Conservation (phyloP, 306 rosid species). For the Chamaecrista fasciculata region DNA sequence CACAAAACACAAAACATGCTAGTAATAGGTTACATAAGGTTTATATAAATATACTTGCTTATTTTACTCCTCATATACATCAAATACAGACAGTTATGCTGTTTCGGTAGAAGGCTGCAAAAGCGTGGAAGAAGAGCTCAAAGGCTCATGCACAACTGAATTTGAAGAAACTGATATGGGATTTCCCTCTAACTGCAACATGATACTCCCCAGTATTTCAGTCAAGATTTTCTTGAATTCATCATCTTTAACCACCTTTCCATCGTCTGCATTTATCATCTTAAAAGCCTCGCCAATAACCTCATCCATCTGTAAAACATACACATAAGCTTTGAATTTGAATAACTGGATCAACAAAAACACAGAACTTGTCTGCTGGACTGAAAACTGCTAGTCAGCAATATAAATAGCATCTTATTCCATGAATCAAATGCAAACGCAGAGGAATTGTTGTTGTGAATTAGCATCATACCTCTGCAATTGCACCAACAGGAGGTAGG, state of each 20-base stretch:
- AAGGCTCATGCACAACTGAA: slow-evolving; percentile 88
- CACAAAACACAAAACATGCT: slow-evolving; percentile 30
- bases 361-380: not conserved
- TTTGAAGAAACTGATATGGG: slow-evolving; percentile 76
- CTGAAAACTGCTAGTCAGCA: not conserved
- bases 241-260: slow-evolving; percentile 61
- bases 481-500: slow-evolving; percentile 82
- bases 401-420: slow-evolving; percentile 9
- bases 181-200: slow-evolving; percentile 78
- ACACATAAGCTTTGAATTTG: slow-evolving; percentile 2
- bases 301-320: slow-evolving; percentile 68
- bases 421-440: not conserved
- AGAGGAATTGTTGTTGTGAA: not conserved
- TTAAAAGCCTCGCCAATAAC: slow-evolving; percentile 48
- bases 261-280: slow-evolving; percentile 59
- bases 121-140: slow-evolving; percentile 66
- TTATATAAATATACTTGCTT: slow-evolving; percentile 19
- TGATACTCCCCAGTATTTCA: slow-evolving; percentile 59
- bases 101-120: slow-evolving; percentile 50
- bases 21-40: slow-evolving; percentile 22
- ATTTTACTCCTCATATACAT: slow-evolving; percentile 4
- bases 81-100: not conserved
- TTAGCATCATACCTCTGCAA: slow-evolving; percentile 57
- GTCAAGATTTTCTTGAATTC: slow-evolving; percentile 73
- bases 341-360: not conserved